Evolutionary conservation across 2,329 filamentous ascomycete genomes (phyloP).

Genomic region (Phoma sp.): DNA sequence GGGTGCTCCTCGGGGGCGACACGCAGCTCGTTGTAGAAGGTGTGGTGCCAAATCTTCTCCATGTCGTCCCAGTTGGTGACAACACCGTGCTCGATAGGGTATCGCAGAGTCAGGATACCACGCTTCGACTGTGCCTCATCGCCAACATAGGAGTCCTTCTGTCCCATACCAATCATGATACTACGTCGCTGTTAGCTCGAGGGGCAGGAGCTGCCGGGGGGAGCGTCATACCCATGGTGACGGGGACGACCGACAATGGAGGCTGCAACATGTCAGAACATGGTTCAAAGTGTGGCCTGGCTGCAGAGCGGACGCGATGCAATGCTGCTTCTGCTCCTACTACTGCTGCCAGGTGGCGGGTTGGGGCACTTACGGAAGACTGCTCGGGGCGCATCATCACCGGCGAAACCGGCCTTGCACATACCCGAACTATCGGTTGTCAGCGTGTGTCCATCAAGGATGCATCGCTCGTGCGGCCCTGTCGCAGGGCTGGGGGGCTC

Average conservation of each 20-base stretch:
- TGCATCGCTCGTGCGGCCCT: constrained; percentile 29
- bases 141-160: constrained; percentile 99
- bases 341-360: constrained; percentile 15
- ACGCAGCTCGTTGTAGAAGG: constrained; percentile 99
- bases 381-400: constrained; percentile 99
- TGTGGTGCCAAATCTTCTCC: constrained; percentile 99
- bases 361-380: constrained; percentile 90
- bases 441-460: constrained; percentile 42
- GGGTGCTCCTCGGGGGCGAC: constrained; percentile 99
- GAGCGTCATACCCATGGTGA: constrained; percentile 90
- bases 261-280: constrained; percentile 62
- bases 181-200: constrained; percentile 60
- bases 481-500: constrained; percentile 30
- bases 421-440: constrained; percentile 86
- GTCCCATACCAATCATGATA: constrained; percentile 99
- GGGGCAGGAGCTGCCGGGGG: constrained; percentile 20
- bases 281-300: constrained; percentile 15
- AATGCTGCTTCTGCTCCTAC: constrained; percentile 15
- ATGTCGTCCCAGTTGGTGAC: constrained; percentile 99
- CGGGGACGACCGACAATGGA: constrained; percentile 99
- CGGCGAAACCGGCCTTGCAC: constrained; percentile 99
- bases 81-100: constrained; percentile 99
- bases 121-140: constrained; percentile 99
- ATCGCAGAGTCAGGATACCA: constrained; percentile 99
- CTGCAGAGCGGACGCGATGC: constrained; percentile 7